A percentile compares a stretch with the other conserved stretches of the same genome.
Conservation (phyloP, 73 alveolate genomes). For the Tetrahymena thermophila region DNA sequence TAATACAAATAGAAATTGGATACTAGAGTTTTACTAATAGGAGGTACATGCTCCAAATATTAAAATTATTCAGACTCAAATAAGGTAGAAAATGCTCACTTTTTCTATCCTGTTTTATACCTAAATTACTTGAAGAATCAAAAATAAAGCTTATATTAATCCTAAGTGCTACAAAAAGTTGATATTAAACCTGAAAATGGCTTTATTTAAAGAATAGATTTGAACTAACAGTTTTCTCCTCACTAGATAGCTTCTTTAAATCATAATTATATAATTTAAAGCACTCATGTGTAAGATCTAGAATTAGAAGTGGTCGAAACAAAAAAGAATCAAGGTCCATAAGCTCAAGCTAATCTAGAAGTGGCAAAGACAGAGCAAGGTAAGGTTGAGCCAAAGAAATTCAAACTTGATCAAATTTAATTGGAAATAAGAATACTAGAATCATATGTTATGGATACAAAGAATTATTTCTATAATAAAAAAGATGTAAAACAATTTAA, state of each 20-base stretch:
- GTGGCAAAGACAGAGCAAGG: no score
- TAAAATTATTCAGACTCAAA: background rate
- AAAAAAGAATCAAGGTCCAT: background rate
- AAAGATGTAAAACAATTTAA: background rate
- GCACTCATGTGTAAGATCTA: background rate
- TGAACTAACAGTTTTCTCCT: background rate
- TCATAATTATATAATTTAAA: background rate
- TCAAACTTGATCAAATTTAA: background rate
- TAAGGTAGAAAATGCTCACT: background rate
- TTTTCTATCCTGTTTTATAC: background rate
- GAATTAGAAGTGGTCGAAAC: background rate
- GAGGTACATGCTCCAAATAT: background rate
- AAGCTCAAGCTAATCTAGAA: background rate
- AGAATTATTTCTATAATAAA: background rate
- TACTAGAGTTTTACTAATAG: background rate
- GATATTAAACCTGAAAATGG: background rate
- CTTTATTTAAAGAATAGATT: background rate
- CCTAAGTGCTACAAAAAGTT: background rate
- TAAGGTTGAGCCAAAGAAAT: background rate
- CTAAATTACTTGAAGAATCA: background rate
- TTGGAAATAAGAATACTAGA: background rate
- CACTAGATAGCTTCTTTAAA: background rate
- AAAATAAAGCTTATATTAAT: background rate
- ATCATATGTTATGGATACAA: background rate
- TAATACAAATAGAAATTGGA: background rate